Evolutionary conservation across 2,329 filamentous ascomycete genomes (phyloP), one percentile per base, ranked within the genome.

Genomic region (Gaeumannomyces tritici): DNA sequence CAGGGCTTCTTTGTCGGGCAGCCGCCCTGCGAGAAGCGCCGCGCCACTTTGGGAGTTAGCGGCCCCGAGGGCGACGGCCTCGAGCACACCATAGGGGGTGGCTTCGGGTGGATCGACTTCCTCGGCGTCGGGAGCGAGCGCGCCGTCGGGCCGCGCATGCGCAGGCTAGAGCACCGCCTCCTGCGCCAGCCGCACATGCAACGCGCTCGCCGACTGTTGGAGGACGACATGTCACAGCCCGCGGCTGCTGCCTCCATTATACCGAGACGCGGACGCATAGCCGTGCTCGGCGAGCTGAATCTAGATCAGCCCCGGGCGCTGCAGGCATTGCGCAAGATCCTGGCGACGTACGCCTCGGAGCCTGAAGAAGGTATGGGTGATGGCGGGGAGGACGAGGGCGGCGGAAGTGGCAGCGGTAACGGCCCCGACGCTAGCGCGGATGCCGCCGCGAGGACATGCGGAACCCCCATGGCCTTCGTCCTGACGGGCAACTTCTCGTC

Each of bases 81-180:
- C 26, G 82, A 84, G 64, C 79, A 84, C 65, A 86, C 84, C 54
- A 85, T 89, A 55, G 89, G 88, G 31, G 90, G 90, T 63, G 91
- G 90, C 0, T 97, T 98, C 71, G 95, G 95, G 56, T 99, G 95
- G 93, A 92, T 96, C 61, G 95, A 98, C 73, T 99, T 98, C 71
- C 80, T 98, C 1, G 95, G 93, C 7, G 84, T 95, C 1, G 93
- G 93, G 47, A 96, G 91, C 69, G 91, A 96, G 73, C 88, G 92
- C 57, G 92, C 91, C 8, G 85, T 89, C 1, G 93, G 93, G 0
- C 74, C 83, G 1, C 88, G 89, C 63, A 97, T 98, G 93, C 86
- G 90, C 62, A 86, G 84, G 64, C 80, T 97, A 1, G 89, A 96
- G 71, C 80, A 85, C 47, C 84, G 86, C 59, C 78, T 95, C 2